Evolutionary conservation across 257 asterid genomes (phyloP), one percentile per base, ranked within the genome.

Genomic region (Solanum paucissectum): DNA sequence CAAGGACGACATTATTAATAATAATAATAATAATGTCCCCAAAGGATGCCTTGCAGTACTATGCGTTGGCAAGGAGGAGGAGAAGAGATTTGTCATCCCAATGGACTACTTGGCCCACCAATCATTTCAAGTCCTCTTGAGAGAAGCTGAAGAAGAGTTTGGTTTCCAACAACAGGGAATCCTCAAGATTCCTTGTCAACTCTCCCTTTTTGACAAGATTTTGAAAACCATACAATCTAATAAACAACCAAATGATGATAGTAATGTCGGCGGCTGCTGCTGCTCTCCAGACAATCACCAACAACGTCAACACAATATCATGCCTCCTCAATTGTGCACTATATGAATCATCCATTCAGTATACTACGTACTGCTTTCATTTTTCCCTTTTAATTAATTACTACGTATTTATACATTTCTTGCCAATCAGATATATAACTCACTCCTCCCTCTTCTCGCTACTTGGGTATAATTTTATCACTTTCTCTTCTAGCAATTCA

Each of bases 91-190:
- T 27, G 93, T 94, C 62, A 94, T 95, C 89, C 96, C 95, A 74
- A 95, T 92, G 7, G 95, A 93, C 83, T 90, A 94, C 69, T 90
- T 95, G 72, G 87, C 93, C 7, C 98, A 94, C 89, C 95, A 91
- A 32, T 91, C 92, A 29, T 95, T 95, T 76, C 93, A 92, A 33
- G 44, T 90, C 60, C 90, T 95, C 46, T 92, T 95, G 16, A 89
- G 96, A 55, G 95, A 95, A 87, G 98, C 98, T 0, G 98, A 95
- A 88, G 98, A 95, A 42, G 98, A 94, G 71, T 95, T 94, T 42
- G 98, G 98, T 3, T 95, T 95, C 90, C 98, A 95, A 55, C 95
- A 93, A 68, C 93, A 95, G 88, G 98, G 98, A 27, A 91, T 94
- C 55, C 95, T 95, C 4, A 92, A 89, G 89, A 89, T 95, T 34